Base-by-base conservation (phyloP, 1,139 yeast genomes). In the Geotrichum cucujoidarum region DNA sequence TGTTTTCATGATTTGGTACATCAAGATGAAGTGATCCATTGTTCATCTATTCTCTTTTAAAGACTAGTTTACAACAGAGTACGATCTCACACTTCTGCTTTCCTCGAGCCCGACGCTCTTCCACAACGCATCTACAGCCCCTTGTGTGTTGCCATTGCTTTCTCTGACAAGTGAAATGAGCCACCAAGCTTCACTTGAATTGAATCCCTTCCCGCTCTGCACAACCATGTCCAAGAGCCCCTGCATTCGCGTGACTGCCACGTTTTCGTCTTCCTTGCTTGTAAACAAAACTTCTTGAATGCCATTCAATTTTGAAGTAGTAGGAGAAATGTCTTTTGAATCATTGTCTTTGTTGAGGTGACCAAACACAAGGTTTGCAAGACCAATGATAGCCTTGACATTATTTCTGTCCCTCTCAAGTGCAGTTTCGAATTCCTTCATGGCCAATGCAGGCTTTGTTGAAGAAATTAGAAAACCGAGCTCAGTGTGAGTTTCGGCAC, bases 181-280 rank as follows among this genome's bases (percentile, higher is more conserved):
- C 75, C 79, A 82, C 88, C 94, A 85, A 13, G 83, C 74, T 62
- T 87, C 95, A 1, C 86, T 70, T 29, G 73, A 71, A 58, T 76
- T 76, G 53, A 75, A 68, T 1, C 87, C 94, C 37, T 68, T 69
- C 24, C 70, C 66, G 2, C 71, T 67, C 54, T 71, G 58, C 60
- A 81, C 77, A 64, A 81, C 63, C 14, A 71, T 66, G 57, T 85
- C 94, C 49, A 88, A 69, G 46, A 80, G 66, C 48, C 78, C 75
- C 61, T 81, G 78, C 52, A 83, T 68, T 48, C 95, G 71, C 3
- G 87, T 80, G 11, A 76, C 63, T 0, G 86, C 92, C 3, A 90
- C 81, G 43, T 75, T 70, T 57, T 71, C 71, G 58, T 85, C 95
- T 51, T 74, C 75, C 4, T 65, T 6, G 27, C 10, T 24, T 10